Evolutionary conservation across 345 rosid genomes (phyloP).

Genomic region (Clarkia xantiana): DNA sequence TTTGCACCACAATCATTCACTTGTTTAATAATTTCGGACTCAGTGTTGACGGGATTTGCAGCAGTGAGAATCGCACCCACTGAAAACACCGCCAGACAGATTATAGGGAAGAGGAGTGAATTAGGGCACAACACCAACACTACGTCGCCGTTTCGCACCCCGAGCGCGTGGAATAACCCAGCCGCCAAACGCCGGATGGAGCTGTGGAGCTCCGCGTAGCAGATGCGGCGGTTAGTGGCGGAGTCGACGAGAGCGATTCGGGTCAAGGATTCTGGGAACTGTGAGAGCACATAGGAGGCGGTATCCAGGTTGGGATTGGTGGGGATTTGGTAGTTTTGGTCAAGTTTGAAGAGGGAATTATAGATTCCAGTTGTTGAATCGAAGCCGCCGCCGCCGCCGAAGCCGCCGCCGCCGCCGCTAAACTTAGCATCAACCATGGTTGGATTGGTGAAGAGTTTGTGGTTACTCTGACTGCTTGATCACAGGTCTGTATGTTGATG

Average conservation of each 20-base stretch:
- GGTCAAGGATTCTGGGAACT: constrained; percentile 24
- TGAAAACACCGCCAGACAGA: constrained; percentile 38
- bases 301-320: constrained; percentile 20
- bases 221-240: constrained; percentile 14
- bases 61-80: constrained; percentile 43
- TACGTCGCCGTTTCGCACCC: constrained; percentile 39
- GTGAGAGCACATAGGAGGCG: constrained; percentile 25
- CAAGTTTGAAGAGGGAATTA: constrained; percentile 20
- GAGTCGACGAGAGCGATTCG: constrained; percentile 34
- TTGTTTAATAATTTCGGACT: constrained; percentile 32
- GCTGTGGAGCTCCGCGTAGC: constrained; percentile 27
- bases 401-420: too few species aligned
- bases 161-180: constrained; percentile 28
- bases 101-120: constrained; percentile 30
- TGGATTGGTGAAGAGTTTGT: too few species aligned
- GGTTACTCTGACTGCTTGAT: too few species aligned
- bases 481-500: too few species aligned
- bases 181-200: constrained; percentile 32
- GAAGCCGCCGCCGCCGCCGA: too few species aligned
- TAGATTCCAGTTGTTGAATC: constrained; percentile 27
- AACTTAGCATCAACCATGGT: too few species aligned
- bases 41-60: constrained; percentile 42
- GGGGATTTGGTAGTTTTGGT: constrained; percentile 20
- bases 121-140: constrained; percentile 46
- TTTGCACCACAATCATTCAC: constrained; percentile 40